Evolutionary conservation across 768 basidiomycete genomes (phyloP).

Genomic region (Jaapia argillacea): DNA sequence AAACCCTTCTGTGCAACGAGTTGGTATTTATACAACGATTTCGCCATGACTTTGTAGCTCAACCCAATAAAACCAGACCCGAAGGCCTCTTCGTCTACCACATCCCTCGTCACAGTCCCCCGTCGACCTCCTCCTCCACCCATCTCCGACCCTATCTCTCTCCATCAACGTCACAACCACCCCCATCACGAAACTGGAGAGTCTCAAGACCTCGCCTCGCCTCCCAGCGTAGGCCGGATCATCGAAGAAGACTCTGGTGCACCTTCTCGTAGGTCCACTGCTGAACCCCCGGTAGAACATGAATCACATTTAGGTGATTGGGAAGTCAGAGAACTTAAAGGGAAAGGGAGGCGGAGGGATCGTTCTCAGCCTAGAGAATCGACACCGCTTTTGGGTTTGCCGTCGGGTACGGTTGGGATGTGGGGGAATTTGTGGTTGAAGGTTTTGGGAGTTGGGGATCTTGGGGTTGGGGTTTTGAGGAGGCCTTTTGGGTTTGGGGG

Average conservation of each 20-base stretch:
- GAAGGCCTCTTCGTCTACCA: background rate
- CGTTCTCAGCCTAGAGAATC: background rate
- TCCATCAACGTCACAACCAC: no score
- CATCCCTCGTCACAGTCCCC: background rate
- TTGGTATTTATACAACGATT: constrained; percentile 1
- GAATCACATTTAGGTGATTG: no score
- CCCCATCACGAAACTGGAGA: no score
- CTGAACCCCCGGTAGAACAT: no score
- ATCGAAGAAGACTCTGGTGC: background rate
- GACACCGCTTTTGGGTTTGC: background rate
- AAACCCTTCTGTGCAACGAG: background rate
- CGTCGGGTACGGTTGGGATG: background rate
- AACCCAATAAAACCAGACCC: constrained; percentile 11
- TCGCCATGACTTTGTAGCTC: constrained; percentile 19
- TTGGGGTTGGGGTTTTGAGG: no score
- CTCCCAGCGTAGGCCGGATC: no score
- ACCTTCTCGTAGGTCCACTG: background rate
- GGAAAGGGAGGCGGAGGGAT: background rate
- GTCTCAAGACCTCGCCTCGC: no score
- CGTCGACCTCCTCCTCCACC: background rate
- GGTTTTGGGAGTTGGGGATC: background rate
- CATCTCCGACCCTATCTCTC: background rate
- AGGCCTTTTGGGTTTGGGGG: no score
- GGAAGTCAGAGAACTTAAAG: background rate
- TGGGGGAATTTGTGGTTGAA: background rate